phyloP scores from a whole-genome alignment of 1,284 basidiomycete genomes.

The Ustilago curta region DNA sequence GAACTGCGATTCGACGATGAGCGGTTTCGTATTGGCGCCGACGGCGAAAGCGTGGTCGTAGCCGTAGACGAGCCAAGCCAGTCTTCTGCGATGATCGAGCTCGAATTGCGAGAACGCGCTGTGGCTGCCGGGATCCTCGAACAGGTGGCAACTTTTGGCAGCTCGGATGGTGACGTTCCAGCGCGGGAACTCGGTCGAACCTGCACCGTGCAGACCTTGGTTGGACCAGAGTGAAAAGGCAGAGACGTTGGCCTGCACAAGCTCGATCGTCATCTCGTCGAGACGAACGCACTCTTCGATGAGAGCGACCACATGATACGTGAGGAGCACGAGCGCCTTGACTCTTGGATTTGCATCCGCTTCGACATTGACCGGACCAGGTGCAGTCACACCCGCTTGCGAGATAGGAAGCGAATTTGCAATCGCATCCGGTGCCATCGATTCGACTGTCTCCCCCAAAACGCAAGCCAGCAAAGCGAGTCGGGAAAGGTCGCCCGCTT shows the following conservation, averaged over 20 bases:
- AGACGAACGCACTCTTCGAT: conserved; percentile 47
- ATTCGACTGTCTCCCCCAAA: conserved; percentile 44
- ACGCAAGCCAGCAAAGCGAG: conserved; percentile 39
- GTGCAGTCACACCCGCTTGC: background rate
- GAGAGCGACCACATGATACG: conserved; percentile 34
- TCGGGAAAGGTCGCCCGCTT: conserved; percentile 37
- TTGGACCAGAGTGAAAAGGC: conserved; percentile 47
- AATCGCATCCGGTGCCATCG: conserved; percentile 27
- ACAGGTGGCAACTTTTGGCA: conserved; percentile 34
- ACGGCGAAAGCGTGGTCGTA: conserved; percentile 52
- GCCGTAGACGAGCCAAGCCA: conserved; percentile 53
- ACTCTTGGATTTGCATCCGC: conserved; percentile 27
- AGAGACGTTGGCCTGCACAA: conserved; percentile 46
- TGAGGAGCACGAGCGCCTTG: conserved; percentile 25
- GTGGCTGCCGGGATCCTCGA: conserved; percentile 39
- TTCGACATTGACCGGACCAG: conserved; percentile 15
- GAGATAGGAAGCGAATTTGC: conserved; percentile 18
- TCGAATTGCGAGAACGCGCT: conserved; percentile 9
- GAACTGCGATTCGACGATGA: conserved; percentile 52
- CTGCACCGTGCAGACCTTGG: conserved; percentile 42
- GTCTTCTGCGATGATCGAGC: conserved; percentile 42
- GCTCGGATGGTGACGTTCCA: conserved; percentile 49
- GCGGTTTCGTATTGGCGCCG: conserved; percentile 43
- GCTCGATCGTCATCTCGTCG: conserved; percentile 49
- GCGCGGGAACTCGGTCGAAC: conserved; percentile 35